These are phyloP conservation scores for Cymbidium sinense DNA, from an alignment of 106 monocot genomes.

Conservation along the genomic window DNA sequence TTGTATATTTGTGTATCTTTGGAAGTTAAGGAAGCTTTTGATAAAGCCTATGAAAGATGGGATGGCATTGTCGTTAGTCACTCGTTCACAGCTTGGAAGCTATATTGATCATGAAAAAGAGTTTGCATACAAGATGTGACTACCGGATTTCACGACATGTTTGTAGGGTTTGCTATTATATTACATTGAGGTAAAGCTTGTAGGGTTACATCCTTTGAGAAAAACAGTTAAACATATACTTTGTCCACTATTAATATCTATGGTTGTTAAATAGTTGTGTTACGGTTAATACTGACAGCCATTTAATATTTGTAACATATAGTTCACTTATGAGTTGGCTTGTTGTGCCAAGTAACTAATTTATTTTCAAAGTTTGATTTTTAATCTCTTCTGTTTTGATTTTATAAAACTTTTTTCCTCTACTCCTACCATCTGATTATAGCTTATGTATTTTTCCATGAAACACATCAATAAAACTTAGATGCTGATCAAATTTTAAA, in stretches of 20 bases:
- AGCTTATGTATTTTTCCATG: background rate
- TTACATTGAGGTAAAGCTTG: background rate
- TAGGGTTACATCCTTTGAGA: background rate
- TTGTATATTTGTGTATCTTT: background rate
- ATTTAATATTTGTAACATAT: background rate
- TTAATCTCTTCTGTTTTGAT: background rate
- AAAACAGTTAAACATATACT: background rate
- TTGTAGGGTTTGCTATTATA: background rate
- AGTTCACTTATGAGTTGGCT: background rate
- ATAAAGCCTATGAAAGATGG: background rate
- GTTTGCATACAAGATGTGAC: background rate
- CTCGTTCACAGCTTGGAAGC: background rate
- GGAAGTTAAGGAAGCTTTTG: background rate
- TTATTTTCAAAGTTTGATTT: background rate
- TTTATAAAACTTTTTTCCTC: background rate
- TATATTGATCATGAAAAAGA: background rate
- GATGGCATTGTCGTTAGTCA: background rate
- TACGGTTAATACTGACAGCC: background rate
- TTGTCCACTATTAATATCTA: background rate
- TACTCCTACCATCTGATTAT: background rate
- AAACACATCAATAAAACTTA: background rate
- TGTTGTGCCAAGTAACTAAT: background rate
- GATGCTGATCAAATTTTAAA: too few relatives aligned
- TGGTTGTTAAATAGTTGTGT: background rate
- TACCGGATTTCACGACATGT: background rate